Conservation (phyloP, 225 moss, liverwort and hornwort species). For the Rhytidiadelphus loreus region DNA sequence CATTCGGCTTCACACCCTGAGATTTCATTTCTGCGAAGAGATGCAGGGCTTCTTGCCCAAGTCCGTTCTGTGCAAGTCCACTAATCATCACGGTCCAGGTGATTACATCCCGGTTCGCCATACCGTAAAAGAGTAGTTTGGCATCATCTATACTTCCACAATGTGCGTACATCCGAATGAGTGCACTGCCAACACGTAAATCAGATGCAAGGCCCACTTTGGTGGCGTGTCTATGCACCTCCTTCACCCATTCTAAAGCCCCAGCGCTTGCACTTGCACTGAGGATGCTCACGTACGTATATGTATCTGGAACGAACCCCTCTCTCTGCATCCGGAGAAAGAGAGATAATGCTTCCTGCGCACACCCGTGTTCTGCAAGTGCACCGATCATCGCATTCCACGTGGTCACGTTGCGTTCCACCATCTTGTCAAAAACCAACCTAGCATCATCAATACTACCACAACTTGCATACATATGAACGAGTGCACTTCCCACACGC, state of each 20-base stretch:
- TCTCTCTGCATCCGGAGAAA: background rate
- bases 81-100: conserved; percentile 1
- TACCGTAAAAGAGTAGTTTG: background rate
- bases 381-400: conserved; percentile 1
- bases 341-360: background rate
- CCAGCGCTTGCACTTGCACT: background rate
- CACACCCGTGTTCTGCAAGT: background rate
- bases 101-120: background rate
- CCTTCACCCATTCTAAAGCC: background rate
- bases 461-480: background rate
- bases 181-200: background rate
- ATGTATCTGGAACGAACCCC: background rate
- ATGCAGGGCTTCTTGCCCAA: background rate
- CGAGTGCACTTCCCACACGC: background rate
- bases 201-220: background rate
- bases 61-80: background rate
- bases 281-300: background rate
- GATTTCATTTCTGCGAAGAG: background rate
- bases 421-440: background rate
- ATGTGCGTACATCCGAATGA: background rate
- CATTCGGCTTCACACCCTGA: background rate
- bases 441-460: background rate
- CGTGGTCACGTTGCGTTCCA: background rate
- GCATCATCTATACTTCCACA: background rate
- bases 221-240: background rate